Base-by-base conservation (phyloP, 1,284 basidiomycete genomes). In the Volvariella surrecta region DNA sequence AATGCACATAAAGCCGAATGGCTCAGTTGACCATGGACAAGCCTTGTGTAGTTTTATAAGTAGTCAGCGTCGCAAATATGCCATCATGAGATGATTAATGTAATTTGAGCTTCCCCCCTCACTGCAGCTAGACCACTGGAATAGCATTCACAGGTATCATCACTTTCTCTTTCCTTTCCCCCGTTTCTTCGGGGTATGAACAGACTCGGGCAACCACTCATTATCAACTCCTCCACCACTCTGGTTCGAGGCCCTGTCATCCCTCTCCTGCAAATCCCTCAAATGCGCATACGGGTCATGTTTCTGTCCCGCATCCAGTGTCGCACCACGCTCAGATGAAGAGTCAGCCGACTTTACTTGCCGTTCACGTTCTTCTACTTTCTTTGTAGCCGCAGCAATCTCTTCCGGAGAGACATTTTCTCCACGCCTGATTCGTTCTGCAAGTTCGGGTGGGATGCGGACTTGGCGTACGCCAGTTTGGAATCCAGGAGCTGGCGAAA, bases 351-450 rank as follows among this genome's bases (percentile, higher is more conserved):
- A 47, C 48, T 28, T 48, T 50, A 45, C 60, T 60, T 30, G 58
- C 55, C 24, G 24, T 28, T 28, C 24, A 6, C 11, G 24, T 22
- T 59, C 60, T 28, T 70, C 64, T 35, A 67, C 65, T 41, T 61
- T 58, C 13, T 59, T 63, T 32, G 64, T 58, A 0, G 72, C 70
- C 19, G 60, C 64, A 4, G 66, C 62, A 44, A 74, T 71, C 48
- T 74, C 72, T 32, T 70, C 70, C 3, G 70, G 66, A 44, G 60
- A 67, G 8, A 74, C 72, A 15, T 70, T 56, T 50, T 74, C 72
- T 2, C 72, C 72, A 40, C 69, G 57, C 41, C 62, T 54, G 24
- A 74, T 56, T 6, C 72, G 67, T 3, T 66, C 70, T 16, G 70
- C 71, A 32, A 74, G 69, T 50, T 67, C 67, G 1, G 72, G 71